A percentile compares a stretch with the other conserved stretches of the same genome.
phyloP scores from a whole-genome alignment of 2,329 filamentous ascomycete species.

The Curvularia sp. region DNA sequence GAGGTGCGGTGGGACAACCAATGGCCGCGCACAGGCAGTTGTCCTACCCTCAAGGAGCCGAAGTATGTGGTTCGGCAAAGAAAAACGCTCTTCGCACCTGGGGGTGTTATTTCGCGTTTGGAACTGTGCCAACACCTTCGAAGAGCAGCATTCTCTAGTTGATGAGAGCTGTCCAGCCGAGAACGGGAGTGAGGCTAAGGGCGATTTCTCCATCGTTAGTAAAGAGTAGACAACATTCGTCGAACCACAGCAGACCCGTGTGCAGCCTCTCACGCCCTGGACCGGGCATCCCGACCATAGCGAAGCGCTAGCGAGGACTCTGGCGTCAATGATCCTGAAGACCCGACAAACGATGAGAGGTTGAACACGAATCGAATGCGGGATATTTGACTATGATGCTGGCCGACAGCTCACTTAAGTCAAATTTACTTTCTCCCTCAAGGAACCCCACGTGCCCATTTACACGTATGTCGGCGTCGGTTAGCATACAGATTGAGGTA shows the following conservation, averaged over 20 bases:
- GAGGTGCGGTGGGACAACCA: not conserved
- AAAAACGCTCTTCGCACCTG: not conserved
- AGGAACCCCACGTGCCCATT: conserved; percentile 2
- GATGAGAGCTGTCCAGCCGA: not conserved
- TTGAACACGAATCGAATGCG: not conserved
- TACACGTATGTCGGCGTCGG: conserved; percentile 13
- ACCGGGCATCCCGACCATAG: conserved; percentile 2
- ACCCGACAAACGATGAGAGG: not conserved
- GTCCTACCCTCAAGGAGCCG: not conserved
- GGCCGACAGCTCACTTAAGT: conserved; percentile 15
- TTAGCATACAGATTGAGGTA: conserved; percentile 14
- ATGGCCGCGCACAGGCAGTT: not conserved
- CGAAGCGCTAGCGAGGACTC: conserved; percentile 2
- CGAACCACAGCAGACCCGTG: conserved; percentile 1
- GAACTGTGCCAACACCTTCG: not conserved
- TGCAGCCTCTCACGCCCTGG: not conserved
- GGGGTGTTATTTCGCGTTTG: not conserved
- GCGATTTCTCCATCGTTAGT: not conserved
- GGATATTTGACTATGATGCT: not conserved
- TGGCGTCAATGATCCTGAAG: not conserved
- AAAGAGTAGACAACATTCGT: not conserved
- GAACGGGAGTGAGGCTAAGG: not conserved
- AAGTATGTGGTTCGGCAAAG: not conserved
- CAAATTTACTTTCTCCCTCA: conserved; percentile 1
- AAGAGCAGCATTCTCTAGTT: not conserved